phyloP scores from a whole-genome alignment of 2,329 filamentous ascomycete species.

The Cercospora berteroae region DNA sequence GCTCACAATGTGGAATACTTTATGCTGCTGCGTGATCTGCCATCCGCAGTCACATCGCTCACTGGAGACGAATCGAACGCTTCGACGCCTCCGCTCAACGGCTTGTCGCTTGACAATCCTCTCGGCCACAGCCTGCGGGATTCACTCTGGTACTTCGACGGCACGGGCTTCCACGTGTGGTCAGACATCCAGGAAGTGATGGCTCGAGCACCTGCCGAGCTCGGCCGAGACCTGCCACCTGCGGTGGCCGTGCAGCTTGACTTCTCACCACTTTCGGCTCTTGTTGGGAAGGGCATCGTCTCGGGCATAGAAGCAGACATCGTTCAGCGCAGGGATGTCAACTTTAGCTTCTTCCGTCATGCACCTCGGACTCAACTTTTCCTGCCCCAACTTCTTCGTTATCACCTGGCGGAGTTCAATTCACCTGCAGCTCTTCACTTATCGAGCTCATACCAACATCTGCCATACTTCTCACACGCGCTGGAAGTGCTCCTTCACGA shows the following conservation, averaged over 20 bases:
- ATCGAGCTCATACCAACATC: conserved; percentile 77
- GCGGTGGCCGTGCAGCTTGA: conserved; percentile 81
- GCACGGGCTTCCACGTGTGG: conserved; percentile 82
- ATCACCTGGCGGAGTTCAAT: conserved; percentile 72
- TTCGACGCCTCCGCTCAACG: conserved; percentile 21
- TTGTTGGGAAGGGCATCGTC: conserved; percentile 85
- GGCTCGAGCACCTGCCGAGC: conserved; percentile 64
- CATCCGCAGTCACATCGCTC: conserved; percentile 26
- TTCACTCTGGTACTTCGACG: conserved; percentile 94
- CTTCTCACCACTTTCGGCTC: conserved; percentile 87
- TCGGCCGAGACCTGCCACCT: conserved; percentile 67
- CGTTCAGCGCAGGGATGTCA: conserved; percentile 87
- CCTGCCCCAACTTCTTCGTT: conserved; percentile 79
- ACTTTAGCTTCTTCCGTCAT: conserved; percentile 86
- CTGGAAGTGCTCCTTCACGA: conserved; percentile 90
- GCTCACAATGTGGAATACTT: conserved; percentile 97
- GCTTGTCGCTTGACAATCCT: conserved; percentile 24
- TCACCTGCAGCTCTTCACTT: conserved; percentile 77
- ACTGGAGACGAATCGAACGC: conserved; percentile 19
- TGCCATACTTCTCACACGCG: conserved; percentile 90
- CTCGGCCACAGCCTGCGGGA: conserved; percentile 63
- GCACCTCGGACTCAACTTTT: conserved; percentile 91
- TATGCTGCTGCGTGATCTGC: conserved; percentile 82
- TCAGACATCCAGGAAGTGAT: conserved; percentile 83
- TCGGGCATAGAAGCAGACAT: conserved; percentile 89